A percentile compares a stretch with the other conserved stretches of the same genome.
Evolutionary conservation across 768 basidiomycete species (phyloP).

Genomic region (Steccherinum ochraceum): DNA sequence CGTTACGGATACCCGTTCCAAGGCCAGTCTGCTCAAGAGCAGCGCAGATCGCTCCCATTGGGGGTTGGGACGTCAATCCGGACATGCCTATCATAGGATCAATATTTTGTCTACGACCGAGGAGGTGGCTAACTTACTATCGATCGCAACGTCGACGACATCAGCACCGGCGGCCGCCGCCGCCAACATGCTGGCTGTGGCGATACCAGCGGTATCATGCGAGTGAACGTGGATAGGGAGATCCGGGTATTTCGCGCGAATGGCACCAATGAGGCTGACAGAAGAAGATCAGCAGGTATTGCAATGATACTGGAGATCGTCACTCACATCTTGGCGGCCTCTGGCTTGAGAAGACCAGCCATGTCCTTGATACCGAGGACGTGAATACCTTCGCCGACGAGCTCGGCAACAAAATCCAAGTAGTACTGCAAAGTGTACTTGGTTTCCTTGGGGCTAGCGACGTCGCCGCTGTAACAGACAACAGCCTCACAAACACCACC

Average conservation of each 20-base stretch:
- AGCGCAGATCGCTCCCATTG: slow-evolving; percentile 96
- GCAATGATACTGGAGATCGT: no score
- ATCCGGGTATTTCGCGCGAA: slow-evolving; percentile 94
- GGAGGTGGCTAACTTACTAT: slow-evolving; percentile 57
- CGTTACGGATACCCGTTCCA: slow-evolving; percentile 94
- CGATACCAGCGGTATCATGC: slow-evolving; percentile 98
- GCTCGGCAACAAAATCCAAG: slow-evolving; percentile 89
- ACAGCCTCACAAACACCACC: slow-evolving; percentile 97
- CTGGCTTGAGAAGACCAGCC: slow-evolving; percentile 94
- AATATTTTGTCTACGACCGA: slow-evolving; percentile 15
- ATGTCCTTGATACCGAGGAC: slow-evolving; percentile 98
- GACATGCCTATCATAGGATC: slow-evolving; percentile 93
- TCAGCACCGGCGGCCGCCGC: slow-evolving; percentile 96
- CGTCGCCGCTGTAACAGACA: slow-evolving; percentile 97
- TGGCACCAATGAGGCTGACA: slow-evolving; percentile 81
- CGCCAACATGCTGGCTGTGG: slow-evolving; percentile 95
- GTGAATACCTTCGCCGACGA: slow-evolving; percentile 93
- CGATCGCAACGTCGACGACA: slow-evolving; percentile 96
- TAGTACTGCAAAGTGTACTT: slow-evolving; percentile 99
- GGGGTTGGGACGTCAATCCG: slow-evolving; percentile 95
- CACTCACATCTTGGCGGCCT: slow-evolving; percentile 82
- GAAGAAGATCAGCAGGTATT: slow-evolving; percentile 4
- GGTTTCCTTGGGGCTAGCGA: slow-evolving; percentile 88
- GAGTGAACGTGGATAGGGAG: slow-evolving; percentile 99
- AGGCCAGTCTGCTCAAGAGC: slow-evolving; percentile 92